phyloP scores from a whole-genome alignment of 768 basidiomycete genomes.

The Boletus rubroflammeus region DNA sequence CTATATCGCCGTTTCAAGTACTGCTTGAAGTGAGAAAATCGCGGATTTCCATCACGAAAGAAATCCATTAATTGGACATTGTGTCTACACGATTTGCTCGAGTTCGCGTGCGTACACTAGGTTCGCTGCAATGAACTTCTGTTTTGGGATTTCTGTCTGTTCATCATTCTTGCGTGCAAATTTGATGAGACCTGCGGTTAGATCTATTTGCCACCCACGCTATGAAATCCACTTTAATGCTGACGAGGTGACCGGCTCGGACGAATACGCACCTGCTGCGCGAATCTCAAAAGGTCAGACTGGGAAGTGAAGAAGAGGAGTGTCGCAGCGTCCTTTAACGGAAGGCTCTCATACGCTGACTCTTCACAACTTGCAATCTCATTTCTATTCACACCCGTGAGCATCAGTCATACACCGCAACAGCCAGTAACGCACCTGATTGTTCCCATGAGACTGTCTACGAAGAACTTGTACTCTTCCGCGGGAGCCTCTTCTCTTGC shows the following conservation, averaged over 20 bases:
- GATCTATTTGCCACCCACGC: constrained; percentile 84
- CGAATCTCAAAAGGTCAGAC: constrained; percentile 80
- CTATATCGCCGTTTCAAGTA: not conserved
- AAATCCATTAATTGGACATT: not conserved
- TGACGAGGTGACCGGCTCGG: not conserved
- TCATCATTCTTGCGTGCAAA: constrained; percentile 84
- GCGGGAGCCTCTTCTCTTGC: constrained; percentile 89
- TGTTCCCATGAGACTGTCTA: constrained; percentile 90
- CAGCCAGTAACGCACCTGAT: constrained; percentile 58
- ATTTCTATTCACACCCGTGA: constrained; percentile 49
- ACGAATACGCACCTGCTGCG: constrained; percentile 57
- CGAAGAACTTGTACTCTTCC: constrained; percentile 93
- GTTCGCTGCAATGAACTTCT: constrained; percentile 76
- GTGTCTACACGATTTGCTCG: constrained; percentile 79
- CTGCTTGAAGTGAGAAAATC: not conserved
- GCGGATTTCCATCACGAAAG: not conserved
- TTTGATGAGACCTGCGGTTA: constrained; percentile 62
- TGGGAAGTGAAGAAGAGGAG: constrained; percentile 87
- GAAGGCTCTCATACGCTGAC: constrained; percentile 87
- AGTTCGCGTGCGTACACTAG: constrained; percentile 81
- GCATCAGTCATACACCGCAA: not conserved
- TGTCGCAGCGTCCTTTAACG: constrained; percentile 84
- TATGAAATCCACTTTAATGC: constrained; percentile 28
- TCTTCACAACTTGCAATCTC: constrained; percentile 98
- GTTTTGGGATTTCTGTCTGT: constrained; percentile 79